phyloP scores from a whole-genome alignment of 1,139 yeast genomes.

The Geotrichum fermentans region DNA sequence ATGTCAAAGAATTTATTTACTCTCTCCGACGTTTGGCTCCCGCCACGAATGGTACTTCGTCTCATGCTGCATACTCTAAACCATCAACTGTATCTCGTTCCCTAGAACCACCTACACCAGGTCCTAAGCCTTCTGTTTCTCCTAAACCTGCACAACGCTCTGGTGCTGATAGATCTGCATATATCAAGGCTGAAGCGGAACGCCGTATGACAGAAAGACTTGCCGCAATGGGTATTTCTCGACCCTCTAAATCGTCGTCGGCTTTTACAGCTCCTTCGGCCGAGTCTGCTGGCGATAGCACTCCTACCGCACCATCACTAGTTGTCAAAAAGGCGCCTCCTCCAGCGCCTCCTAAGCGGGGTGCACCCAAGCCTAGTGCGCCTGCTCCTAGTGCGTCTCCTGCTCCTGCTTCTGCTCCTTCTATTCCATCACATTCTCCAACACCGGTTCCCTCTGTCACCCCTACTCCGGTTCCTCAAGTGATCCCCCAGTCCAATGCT shows the following conservation, averaged over 20 bases:
- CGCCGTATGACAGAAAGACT: conserved; percentile 83
- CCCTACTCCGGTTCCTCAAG: conserved; percentile 13
- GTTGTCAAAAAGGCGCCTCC: conserved; percentile 21
- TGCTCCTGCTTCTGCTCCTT: neutral
- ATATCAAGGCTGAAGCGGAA: conserved; percentile 86
- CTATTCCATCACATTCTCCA: conserved; percentile 7
- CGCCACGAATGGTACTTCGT: conserved; percentile 12
- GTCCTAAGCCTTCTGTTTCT: conserved; percentile 20
- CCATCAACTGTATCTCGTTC: conserved; percentile 8
- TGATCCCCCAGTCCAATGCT: conserved; percentile 32
- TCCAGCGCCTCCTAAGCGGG: conserved; percentile 20
- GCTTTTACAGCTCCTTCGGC: conserved; percentile 27
- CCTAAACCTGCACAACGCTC: conserved; percentile 26
- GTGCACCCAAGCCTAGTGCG: conserved; percentile 7
- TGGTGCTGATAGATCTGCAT: conserved; percentile 67
- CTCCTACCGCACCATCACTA: conserved; percentile 21
- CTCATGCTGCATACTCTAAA: conserved; percentile 10
- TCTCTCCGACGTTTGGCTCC: conserved; percentile 42
- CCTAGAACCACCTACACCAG: conserved; percentile 4
- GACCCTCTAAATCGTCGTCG: conserved; percentile 34
- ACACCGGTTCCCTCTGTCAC: conserved; percentile 15
- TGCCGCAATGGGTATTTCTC: conserved; percentile 74
- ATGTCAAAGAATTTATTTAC: conserved; percentile 60
- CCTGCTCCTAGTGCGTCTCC: conserved; percentile 9
- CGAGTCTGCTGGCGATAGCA: neutral